These are phyloP conservation scores for Piper betle DNA, from an alignment of 164 flowering plant species.

Conservation along the genomic window DNA sequence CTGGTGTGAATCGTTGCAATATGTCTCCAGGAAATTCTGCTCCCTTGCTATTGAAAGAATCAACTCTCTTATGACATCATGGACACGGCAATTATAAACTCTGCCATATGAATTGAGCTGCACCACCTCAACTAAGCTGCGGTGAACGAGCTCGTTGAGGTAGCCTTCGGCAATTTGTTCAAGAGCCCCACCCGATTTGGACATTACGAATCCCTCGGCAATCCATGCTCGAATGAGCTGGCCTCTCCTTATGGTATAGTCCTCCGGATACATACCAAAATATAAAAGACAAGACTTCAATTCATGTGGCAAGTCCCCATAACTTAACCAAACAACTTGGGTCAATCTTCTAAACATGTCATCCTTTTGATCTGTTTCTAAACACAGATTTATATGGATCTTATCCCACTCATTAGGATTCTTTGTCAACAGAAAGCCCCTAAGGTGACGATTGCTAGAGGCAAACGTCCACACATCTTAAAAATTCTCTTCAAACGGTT, in stretches of 20 bases:
- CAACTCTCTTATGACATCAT: neutral
- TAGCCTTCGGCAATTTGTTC: conserved; percentile 8
- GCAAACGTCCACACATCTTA: neutral
- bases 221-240: neutral
- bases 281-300: neutral
- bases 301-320: neutral
- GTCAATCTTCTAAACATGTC: neutral
- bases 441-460: neutral
- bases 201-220: neutral
- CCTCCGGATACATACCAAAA: neutral
- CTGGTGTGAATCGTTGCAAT: neutral
- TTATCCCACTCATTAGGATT: neutral
- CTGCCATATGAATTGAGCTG: neutral
- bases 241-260: neutral
- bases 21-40: neutral
- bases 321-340: neutral
- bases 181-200: neutral
- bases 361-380: neutral
- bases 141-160: conserved; percentile 1
- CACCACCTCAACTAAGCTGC: neutral
- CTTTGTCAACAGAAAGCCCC: neutral
- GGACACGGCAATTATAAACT: neutral
- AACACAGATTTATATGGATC: neutral
- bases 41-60: neutral
- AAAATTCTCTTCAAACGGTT: neutral